Evolutionary conservation across 73 alveolate genomes (phyloP).

Genomic region (Diophrys appendiculata): DNA sequence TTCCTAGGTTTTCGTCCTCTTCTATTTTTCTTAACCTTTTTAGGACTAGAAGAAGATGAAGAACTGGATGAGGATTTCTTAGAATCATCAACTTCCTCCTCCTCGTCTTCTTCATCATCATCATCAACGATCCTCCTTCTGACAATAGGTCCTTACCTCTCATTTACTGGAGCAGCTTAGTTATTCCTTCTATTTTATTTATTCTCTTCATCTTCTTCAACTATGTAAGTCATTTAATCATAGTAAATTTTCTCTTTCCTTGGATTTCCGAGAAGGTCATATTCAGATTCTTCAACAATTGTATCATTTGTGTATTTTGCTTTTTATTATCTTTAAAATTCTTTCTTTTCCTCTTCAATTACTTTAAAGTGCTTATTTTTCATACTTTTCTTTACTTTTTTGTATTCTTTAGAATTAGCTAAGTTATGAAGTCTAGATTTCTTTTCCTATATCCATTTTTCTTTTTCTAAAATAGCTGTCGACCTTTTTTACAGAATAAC

Average conservation of each 20-base stretch:
- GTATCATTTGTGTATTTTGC: not conserved
- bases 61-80: no score
- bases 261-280: not conserved
- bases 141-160: no score
- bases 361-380: not conserved
- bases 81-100: no score
- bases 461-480: not conserved
- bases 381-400: not conserved
- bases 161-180: no score
- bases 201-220: no score
- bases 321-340: not conserved
- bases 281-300: not conserved
- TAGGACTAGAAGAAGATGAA: no score
- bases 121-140: no score
- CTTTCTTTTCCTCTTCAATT: not conserved
- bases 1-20: no score
- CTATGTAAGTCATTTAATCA: no score
- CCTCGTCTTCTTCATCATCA: no score
- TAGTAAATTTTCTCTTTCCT: not conserved
- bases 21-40: no score
- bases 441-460: not conserved
- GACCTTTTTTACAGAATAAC: not conserved
- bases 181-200: no score
- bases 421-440: not conserved
- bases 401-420: not conserved